Evolutionary conservation across 2,329 filamentous ascomycete genomes (phyloP).

Genomic region (Metarhizium humberi): DNA sequence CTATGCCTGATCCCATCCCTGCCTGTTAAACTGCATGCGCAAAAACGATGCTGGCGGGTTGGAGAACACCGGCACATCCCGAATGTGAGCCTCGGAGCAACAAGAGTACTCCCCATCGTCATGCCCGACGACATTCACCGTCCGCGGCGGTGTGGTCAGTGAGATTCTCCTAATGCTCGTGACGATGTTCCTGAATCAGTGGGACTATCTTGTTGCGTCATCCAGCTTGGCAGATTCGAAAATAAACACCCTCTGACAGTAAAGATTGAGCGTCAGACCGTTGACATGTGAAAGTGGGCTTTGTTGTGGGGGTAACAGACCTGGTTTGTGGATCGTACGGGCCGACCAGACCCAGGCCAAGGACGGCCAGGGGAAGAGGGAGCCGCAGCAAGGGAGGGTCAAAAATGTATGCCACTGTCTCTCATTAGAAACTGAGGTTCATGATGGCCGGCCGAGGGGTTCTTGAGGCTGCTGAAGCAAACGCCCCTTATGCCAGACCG

Average conservation of each 20-base stretch:
- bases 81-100: neutral
- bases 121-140: neutral
- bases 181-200: neutral
- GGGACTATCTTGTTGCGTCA: neutral
- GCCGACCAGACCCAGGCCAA: neutral
- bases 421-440: no score
- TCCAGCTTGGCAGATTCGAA: neutral
- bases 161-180: neutral
- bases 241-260: neutral
- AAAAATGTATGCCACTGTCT: no score
- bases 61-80: no score
- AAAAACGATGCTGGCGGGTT: neutral
- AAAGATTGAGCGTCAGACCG: conserved; percentile 10
- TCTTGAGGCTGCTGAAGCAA: neutral
- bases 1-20: neutral
- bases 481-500: neutral
- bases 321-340: neutral
- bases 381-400: neutral
- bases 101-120: neutral
- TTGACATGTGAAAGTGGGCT: conserved; percentile 19
- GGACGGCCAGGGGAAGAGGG: neutral
- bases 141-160: neutral
- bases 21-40: neutral
- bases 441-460: neutral
- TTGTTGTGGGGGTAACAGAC: neutral